phyloP scores from a whole-genome alignment of 352 stramenopile genomes.

The Pythium plurisporium region DNA sequence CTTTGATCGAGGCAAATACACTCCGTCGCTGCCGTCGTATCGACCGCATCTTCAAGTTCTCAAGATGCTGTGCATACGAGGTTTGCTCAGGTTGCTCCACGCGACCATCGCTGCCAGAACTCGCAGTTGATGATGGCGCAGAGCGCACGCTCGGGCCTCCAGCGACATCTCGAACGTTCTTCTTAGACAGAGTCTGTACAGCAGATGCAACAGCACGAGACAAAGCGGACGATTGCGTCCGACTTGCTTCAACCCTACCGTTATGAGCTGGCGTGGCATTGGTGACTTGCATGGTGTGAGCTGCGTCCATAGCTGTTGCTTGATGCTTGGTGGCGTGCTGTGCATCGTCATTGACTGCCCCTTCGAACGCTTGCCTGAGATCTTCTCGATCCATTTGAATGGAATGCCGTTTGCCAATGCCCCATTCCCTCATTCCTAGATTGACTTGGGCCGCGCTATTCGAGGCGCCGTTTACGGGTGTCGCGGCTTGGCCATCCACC shows the following conservation, averaged over 20 bases:
- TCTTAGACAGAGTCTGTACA: neutral
- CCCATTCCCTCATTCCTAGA: too few species aligned
- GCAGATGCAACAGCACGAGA: neutral
- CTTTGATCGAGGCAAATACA: neutral
- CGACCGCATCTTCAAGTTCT: slow-evolving; percentile 7
- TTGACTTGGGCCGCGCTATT: too few species aligned
- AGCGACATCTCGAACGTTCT: too few species aligned
- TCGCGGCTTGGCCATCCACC: too few species aligned
- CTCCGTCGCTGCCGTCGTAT: slow-evolving; percentile 6
- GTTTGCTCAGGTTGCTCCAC: neutral
- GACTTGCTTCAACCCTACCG: too few species aligned
- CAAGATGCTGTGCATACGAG: slow-evolving; percentile 2
- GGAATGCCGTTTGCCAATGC: slow-evolving; percentile 5
- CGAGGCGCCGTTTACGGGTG: too few species aligned
- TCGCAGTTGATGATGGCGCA: neutral
- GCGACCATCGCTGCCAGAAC: neutral
- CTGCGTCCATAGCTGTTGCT: too few species aligned
- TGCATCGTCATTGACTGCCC: neutral
- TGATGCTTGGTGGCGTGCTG: too few species aligned
- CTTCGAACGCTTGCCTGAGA: neutral
- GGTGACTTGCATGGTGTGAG: too few species aligned
- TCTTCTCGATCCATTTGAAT: slow-evolving; percentile 9
- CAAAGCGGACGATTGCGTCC: too few species aligned
- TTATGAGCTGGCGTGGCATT: too few species aligned
- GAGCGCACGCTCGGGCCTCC: too few species aligned